Conservation (phyloP, 495 filamentous ascomycete genomes). For the Daldinia concentrica region DNA sequence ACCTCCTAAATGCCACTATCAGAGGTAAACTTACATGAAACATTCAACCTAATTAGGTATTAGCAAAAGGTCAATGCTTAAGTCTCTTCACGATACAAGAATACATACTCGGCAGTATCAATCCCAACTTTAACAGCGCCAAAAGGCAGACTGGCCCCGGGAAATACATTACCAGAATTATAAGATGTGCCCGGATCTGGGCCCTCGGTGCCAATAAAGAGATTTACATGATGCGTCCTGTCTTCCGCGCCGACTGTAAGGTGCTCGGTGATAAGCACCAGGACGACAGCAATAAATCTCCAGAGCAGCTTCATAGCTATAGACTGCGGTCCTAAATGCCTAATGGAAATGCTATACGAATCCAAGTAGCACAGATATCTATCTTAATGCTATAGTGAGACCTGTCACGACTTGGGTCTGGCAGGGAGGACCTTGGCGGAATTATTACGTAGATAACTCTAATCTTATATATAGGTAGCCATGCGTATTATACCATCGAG, state of each 20-base stretch:
- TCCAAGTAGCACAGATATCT: not conserved
- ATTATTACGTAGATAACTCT: not conserved
- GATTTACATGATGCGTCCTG: conserved; percentile 40
- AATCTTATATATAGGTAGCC: not conserved
- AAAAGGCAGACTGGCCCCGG: conserved; percentile 69
- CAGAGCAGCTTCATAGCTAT: conserved; percentile 15
- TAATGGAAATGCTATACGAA: not conserved
- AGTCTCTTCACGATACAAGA: not conserved
- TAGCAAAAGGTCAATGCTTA: conserved; percentile 40
- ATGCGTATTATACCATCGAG: not conserved
- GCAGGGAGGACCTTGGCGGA: not conserved
- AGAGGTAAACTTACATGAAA: conserved; percentile 22
- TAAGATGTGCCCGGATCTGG: conserved; percentile 17
- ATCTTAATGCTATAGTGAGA: not conserved
- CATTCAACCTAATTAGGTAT: conserved; percentile 47
- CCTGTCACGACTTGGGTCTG: not conserved
- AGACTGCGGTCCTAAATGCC: not conserved
- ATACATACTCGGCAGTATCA: conserved; percentile 53
- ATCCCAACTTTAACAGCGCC: conserved; percentile 75
- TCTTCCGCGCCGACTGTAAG: not conserved
- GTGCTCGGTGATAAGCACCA: conserved; percentile 7
- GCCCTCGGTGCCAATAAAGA: conserved; percentile 39
- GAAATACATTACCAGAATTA: conserved; percentile 71
- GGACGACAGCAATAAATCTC: not conserved
- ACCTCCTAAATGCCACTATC: not conserved